Base-by-base conservation (phyloP, 2,329 filamentous ascomycete genomes). In the Pseudogymnoascus sp. region DNA sequence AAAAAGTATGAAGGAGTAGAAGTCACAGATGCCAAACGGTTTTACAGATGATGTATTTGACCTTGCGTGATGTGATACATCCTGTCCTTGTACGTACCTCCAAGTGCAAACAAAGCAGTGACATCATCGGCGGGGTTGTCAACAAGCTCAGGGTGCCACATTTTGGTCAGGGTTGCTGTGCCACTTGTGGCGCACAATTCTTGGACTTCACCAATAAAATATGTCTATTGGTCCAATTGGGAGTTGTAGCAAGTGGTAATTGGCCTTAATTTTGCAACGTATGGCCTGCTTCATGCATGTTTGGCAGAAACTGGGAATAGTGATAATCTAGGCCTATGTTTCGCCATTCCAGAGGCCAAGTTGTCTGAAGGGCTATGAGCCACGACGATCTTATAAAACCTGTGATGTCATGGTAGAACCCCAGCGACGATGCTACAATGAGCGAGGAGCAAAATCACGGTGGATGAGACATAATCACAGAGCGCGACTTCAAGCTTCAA, bases 31-130 rank as follows among this genome's bases (percentile, higher is more conserved):
- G 23, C 23, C 47, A 54, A 54, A 54, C 26, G 47, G 26, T 31
- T 54, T 54, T 31, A 54, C 7, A 54, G 47, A 54, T 54, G 47
- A 54, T 54, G 47, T 54, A 54, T 54, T 54, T 54, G 47, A 54
- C 26, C 40, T 54, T 54, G 47, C 26, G 47, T 54, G 47, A 54
- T 54, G 47, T 54, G 47, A 31, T 54, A 54, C 47, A 54, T 11
- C 47, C 5, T 54, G 47, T 5, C 23, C 21, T 16, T 54, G 47
- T 54, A 54, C 26, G 47, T 54, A 54, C 47, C 47, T 1, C 18
- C 47, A 16, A 31, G 47, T 54, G 47, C 47, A 31, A 54, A 54
- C 47, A 54, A 54, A 31, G 26, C 23, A 5, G 26, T 54, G 47
- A 54, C 47, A 54, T 54, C 47, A 54, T 54, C 47, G 26, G 47